These are phyloP conservation scores for Silene coronaria DNA, from an alignment of 179 eudicot genomes.

Conservation along the genomic window DNA sequence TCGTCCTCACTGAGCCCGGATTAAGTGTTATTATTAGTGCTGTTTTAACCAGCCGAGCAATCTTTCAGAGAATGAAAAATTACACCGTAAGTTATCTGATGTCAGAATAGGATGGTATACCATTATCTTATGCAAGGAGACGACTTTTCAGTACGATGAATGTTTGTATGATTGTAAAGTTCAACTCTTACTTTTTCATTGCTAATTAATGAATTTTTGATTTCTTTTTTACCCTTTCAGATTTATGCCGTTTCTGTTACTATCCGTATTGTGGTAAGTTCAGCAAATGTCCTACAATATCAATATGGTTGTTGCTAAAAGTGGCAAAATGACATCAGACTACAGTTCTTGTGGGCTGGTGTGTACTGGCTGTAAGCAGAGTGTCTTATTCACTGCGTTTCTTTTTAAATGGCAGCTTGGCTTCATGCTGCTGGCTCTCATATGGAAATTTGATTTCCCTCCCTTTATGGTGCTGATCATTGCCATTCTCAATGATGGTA, in stretches of 20 bases:
- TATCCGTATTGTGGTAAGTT: constrained; percentile 93
- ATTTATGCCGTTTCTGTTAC: constrained; percentile 93
- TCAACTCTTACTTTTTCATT: background rate
- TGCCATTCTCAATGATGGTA: constrained; percentile 92
- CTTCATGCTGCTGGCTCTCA: constrained; percentile 79
- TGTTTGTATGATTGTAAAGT: background rate
- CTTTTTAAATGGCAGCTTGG: constrained; percentile 56
- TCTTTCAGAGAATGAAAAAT: constrained; percentile 92
- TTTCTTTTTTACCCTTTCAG: constrained; percentile 32
- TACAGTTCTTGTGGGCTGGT: background rate
- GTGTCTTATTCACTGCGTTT: background rate
- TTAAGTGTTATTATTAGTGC: constrained; percentile 91
- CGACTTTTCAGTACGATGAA: background rate
- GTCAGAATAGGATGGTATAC: no score
- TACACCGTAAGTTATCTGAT: constrained; percentile 52
- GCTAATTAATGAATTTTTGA: background rate
- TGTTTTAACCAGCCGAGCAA: constrained; percentile 85
- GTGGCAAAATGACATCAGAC: background rate
- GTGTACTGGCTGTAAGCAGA: background rate
- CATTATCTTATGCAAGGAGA: background rate
- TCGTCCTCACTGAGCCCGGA: constrained; percentile 95
- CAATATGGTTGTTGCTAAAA: background rate
- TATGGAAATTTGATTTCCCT: constrained; percentile 90
- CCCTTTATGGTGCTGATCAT: constrained; percentile 97
- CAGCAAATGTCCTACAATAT: background rate